Base-by-base conservation (phyloP, 2,329 filamentous ascomycete genomes). In the Claviceps pusilla region DNA sequence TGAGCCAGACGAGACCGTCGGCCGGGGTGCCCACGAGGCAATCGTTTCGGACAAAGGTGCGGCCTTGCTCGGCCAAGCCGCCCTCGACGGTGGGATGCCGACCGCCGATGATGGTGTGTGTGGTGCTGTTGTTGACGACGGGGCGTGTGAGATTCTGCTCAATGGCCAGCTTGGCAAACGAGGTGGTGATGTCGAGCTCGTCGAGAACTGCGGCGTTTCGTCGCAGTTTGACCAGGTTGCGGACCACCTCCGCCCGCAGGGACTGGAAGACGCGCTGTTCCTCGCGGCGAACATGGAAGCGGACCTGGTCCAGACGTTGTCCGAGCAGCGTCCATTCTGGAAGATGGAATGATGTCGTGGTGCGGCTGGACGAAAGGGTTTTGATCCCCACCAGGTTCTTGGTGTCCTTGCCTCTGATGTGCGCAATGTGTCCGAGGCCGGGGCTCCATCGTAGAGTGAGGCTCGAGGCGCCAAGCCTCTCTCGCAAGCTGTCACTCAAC, bases 51-150 rank as follows among this genome's bases (percentile, higher is more conserved):
- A 88, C 83, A 64, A 97, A 97, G 11, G 73, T 82, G 35, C 89
- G 82, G 1, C 91, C 91, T 65, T 89, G 83, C 59, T 86, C 82
- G 59, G 80, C 75, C 2, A 98, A 75, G 0, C 89, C 88, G 11
- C 84, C 77, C 68, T 95, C 91, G 50, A 98, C 93, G 3, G 90
- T 96, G 1, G 91, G 87, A 70, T 98, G 93, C 31, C 93, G 80
- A 16, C 93, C 93, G 31, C 86, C 89, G 10, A 94, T 71, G 61
- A 98, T 86, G 57, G 83, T 83, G 66, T 94, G 88, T 3, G 75
- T 70, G 0, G 76, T 80, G 9, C 75, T 73, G 61, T 76, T 72
- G 62, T 85, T 86, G 37, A 98, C 69, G 1, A 82, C 70, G 0
- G 93, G 93, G 0, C 91, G 80, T 1, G 83, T 76, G 60, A 93